Evolutionary conservation across 306 rosid species (phyloP).

Genomic region (Pyrus bretschneideri): DNA sequence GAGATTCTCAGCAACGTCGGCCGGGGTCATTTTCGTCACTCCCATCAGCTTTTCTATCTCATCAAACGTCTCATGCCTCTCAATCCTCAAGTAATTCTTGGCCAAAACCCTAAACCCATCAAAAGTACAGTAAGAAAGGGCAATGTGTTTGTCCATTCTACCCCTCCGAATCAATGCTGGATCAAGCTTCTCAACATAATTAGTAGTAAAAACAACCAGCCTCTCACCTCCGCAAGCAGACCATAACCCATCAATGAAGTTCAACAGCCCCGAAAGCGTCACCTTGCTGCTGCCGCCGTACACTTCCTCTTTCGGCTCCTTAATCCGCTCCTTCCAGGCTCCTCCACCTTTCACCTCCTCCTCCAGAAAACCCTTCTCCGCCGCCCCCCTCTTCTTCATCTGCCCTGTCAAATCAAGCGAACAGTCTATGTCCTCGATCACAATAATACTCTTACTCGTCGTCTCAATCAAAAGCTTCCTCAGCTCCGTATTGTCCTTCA

Average conservation of each 20-base stretch:
- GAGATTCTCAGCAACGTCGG: constrained; percentile 75
- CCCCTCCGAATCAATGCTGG: constrained; percentile 84
- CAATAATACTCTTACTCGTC: constrained; percentile 76
- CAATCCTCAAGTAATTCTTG: constrained; percentile 53
- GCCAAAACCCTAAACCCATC: constrained; percentile 72
- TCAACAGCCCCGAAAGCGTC: constrained; percentile 84
- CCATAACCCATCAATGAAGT: constrained; percentile 88
- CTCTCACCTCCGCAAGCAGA: constrained; percentile 84
- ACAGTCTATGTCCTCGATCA: constrained; percentile 85
- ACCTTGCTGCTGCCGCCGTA: constrained; percentile 46
- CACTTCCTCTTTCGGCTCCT: constrained; percentile 56
- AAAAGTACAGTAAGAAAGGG: constrained; percentile 67
- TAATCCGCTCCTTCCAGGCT: constrained; percentile 19
- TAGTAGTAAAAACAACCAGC: constrained; percentile 72
- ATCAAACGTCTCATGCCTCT: constrained; percentile 50
- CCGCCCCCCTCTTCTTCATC: constrained; percentile 51
- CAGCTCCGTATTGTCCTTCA: constrained; percentile 81
- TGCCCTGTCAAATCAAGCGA: constrained; percentile 90
- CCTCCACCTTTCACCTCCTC: constrained; percentile 33
- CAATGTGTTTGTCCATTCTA: constrained; percentile 80
- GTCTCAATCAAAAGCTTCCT: constrained; percentile 84
- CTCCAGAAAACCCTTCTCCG: constrained; percentile 28
- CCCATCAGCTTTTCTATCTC: constrained; percentile 14
- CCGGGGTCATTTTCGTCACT: constrained; percentile 16
- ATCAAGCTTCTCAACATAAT: constrained; percentile 79